phyloP scores from a whole-genome alignment of 2,329 filamentous ascomycete species.

The Aspergillus unguis region DNA sequence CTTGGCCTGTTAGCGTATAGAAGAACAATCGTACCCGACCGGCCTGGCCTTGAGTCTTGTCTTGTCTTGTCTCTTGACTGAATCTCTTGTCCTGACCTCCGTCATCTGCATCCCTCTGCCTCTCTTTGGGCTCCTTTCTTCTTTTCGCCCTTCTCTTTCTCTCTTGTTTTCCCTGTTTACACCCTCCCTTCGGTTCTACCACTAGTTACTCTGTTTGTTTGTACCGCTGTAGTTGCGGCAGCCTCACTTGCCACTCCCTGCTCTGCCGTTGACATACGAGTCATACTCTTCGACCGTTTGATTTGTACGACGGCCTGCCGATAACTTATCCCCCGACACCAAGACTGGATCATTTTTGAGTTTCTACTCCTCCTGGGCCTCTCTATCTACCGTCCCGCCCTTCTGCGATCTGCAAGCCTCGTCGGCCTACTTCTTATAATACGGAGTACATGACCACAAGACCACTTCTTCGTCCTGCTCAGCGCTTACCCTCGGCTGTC shows the following conservation, averaged over 20 bases:
- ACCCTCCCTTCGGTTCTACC: background rate
- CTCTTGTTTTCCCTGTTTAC: constrained; percentile 1
- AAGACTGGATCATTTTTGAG: background rate
- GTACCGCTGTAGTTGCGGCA: constrained; percentile 3
- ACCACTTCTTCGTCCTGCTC: background rate
- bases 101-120: constrained; percentile 14
- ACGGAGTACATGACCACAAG: background rate
- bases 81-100: background rate
- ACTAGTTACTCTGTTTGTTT: constrained; percentile 5
- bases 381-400: background rate
- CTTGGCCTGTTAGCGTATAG: background rate
- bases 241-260: constrained; percentile 7
- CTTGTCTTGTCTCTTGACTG: too few species aligned
- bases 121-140: constrained; percentile 10
- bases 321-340: background rate
- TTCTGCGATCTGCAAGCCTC: background rate
- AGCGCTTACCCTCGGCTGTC: constrained; percentile 9
- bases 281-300: constrained; percentile 9
- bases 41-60: background rate
- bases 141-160: background rate
- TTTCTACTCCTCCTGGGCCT: background rate
- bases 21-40: background rate
- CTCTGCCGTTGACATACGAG: constrained; percentile 3
- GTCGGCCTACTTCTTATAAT: background rate
- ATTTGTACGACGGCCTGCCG: constrained; percentile 9